phyloP scores from a whole-genome alignment of 345 rosid genomes.

The Carallia brachiata region DNA sequence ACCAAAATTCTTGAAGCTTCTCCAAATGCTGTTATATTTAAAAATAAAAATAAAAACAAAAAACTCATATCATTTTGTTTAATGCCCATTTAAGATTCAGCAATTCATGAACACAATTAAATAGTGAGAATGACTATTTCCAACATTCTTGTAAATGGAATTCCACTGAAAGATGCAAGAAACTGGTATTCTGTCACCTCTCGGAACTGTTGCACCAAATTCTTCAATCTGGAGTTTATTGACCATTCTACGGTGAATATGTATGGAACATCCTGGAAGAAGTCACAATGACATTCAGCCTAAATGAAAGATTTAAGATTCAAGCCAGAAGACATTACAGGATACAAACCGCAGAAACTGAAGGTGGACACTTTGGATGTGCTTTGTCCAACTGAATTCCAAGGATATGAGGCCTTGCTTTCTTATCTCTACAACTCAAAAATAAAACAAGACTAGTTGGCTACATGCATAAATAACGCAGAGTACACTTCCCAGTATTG shows the following conservation, averaged over 20 bases:
- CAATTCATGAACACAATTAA: not conserved
- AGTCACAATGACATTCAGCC: slow-evolving; percentile 5
- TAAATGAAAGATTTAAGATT: slow-evolving; percentile 1
- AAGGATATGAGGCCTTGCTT: slow-evolving; percentile 52
- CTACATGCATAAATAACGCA: not conserved
- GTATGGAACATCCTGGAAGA: slow-evolving; percentile 61
- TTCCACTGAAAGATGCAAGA: not conserved
- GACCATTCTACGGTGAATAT: slow-evolving; percentile 62
- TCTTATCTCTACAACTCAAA: slow-evolving; percentile 48
- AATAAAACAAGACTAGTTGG: slow-evolving; percentile 8
- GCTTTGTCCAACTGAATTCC: slow-evolving; percentile 54
- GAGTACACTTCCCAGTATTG: not conserved
- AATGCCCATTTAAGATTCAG: not conserved
- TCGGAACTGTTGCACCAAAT: slow-evolving; percentile 48
- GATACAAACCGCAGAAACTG: slow-evolving; percentile 62
- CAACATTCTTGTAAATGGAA: not conserved
- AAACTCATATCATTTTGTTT: not conserved
- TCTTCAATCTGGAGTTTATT: slow-evolving; percentile 54
- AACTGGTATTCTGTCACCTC: slow-evolving; percentile 36
- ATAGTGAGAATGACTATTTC: slow-evolving; percentile 3
- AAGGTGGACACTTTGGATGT: slow-evolving; percentile 63
- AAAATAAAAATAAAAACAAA: not conserved
- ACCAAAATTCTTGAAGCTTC: slow-evolving; percentile 70
- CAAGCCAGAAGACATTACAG: slow-evolving; percentile 7
- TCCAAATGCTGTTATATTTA: slow-evolving; percentile 52